Conservation (phyloP, 2,329 filamentous ascomycete species). For the Colletotrichum sp. region DNA sequence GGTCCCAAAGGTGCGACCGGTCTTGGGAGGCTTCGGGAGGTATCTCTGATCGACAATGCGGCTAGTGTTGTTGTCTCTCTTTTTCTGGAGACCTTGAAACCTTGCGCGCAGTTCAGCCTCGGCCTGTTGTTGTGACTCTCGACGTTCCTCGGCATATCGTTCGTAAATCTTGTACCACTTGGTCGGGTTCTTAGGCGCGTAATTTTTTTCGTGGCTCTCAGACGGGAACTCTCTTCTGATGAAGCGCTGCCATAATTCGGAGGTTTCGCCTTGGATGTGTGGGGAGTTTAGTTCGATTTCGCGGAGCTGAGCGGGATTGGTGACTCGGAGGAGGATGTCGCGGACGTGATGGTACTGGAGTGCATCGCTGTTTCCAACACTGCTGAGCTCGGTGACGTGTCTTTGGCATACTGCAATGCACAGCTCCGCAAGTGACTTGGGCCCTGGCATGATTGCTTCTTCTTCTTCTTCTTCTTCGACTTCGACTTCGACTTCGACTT, state of each 20-base stretch:
- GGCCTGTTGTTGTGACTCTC: constrained; percentile 63
- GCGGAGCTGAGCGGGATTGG: constrained; percentile 76
- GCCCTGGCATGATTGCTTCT: background rate
- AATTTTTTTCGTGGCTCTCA: constrained; percentile 64
- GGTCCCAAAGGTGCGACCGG: constrained; percentile 28
- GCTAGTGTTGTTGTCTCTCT: constrained; percentile 62
- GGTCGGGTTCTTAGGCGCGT: constrained; percentile 67
- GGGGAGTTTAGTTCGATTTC: constrained; percentile 77
- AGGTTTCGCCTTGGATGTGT: constrained; percentile 73
- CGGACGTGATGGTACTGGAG: constrained; percentile 45
- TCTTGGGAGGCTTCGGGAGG: constrained; percentile 48
- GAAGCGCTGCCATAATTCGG: constrained; percentile 78
- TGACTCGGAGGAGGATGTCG: constrained; percentile 73
- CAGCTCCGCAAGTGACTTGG: constrained; percentile 57
- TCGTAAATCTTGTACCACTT: constrained; percentile 83
- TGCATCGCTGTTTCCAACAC: constrained; percentile 73
- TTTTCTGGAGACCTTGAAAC: constrained; percentile 61
- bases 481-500: no score
- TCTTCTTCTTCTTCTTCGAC: background rate
- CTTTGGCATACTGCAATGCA: constrained; percentile 57
- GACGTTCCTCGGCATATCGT: constrained; percentile 67
- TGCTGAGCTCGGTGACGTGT: constrained; percentile 63
- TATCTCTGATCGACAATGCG: constrained; percentile 57
- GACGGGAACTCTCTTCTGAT: constrained; percentile 79
- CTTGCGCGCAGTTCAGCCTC: constrained; percentile 62